These are phyloP conservation scores for Pochonia chlamydosporia DNA, from an alignment of 2,329 filamentous ascomycete genomes.

Conservation along the genomic window DNA sequence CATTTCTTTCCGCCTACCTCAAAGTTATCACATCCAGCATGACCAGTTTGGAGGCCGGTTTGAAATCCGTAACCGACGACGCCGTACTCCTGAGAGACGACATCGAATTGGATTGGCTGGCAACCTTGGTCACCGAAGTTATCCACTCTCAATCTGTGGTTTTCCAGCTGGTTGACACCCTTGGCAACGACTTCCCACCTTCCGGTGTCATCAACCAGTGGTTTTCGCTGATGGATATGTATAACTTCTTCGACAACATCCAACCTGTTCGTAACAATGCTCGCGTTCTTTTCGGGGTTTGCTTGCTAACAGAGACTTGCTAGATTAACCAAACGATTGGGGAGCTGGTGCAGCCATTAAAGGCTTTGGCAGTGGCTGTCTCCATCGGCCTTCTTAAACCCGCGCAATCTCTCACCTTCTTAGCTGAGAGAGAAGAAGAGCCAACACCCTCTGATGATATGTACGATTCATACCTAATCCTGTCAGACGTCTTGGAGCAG, in stretches of 20 bases:
- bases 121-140: constrained; percentile 61
- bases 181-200: constrained; percentile 48
- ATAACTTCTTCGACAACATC: constrained; percentile 64
- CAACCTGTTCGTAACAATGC: constrained; percentile 24
- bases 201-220: constrained; percentile 59
- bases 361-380: constrained; percentile 62
- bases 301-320: background rate
- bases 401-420: constrained; percentile 42
- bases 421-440: constrained; percentile 33
- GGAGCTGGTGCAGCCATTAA: constrained; percentile 57
- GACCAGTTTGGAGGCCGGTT: constrained; percentile 38
- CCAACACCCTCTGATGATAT: constrained; percentile 26
- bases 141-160: constrained; percentile 68
- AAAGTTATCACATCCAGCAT: constrained; percentile 43
- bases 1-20: constrained; percentile 43
- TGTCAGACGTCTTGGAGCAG: constrained; percentile 62
- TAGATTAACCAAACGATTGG: constrained; percentile 34
- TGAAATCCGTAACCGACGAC: constrained; percentile 48
- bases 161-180: constrained; percentile 63
- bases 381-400: constrained; percentile 70
- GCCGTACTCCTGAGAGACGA: constrained; percentile 44
- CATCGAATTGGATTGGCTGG: constrained; percentile 53
- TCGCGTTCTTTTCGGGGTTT: background rate
- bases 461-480: constrained; percentile 59
- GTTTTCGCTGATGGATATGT: constrained; percentile 67